These are phyloP conservation scores for Erysiphe neolycopersici DNA, from an alignment of 2,329 filamentous ascomycete genomes.

Conservation along the genomic window DNA sequence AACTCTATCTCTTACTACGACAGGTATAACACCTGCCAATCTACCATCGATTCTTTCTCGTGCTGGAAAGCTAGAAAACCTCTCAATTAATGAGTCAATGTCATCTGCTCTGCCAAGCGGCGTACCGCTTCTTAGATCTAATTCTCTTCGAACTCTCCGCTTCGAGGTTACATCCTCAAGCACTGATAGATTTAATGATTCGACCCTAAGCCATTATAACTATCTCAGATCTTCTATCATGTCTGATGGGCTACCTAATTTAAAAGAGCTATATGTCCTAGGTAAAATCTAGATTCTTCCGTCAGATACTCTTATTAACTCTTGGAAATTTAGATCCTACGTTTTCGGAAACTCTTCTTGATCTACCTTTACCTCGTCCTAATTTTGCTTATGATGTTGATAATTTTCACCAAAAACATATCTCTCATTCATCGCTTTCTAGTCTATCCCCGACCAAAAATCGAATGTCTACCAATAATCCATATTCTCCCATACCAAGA, in stretches of 20 bases:
- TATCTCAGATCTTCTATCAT: conserved; percentile 70
- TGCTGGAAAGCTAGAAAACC: conserved; percentile 17
- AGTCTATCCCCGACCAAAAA: conserved; percentile 4
- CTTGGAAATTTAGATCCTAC: conserved; percentile 26
- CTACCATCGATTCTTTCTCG: conserved; percentile 18
- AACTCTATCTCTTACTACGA: conserved; percentile 43
- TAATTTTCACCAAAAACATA: conserved; percentile 3
- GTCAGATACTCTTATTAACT: background rate
- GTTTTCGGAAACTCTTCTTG: conserved; percentile 55
- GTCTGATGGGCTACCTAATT: conserved; percentile 42
- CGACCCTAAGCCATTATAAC: conserved; percentile 44
- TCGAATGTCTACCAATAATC: conserved; percentile 14
- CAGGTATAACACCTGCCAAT: conserved; percentile 30
- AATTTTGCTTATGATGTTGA: conserved; percentile 19
- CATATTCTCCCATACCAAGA: conserved; percentile 8
- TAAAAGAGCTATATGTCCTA: conserved; percentile 60
- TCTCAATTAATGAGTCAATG: conserved; percentile 30
- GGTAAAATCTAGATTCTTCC: conserved; percentile 1
- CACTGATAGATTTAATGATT: conserved; percentile 27
- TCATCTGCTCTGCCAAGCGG: conserved; percentile 25
- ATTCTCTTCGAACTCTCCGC: conserved; percentile 43
- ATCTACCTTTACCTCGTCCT: conserved; percentile 34
- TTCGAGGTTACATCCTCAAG: conserved; percentile 51
- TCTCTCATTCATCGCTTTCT: conserved; percentile 3
- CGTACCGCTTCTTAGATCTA: conserved; percentile 38